Conservation (phyloP, 2,329 filamentous ascomycete species). For the Penicillium sp. region DNA sequence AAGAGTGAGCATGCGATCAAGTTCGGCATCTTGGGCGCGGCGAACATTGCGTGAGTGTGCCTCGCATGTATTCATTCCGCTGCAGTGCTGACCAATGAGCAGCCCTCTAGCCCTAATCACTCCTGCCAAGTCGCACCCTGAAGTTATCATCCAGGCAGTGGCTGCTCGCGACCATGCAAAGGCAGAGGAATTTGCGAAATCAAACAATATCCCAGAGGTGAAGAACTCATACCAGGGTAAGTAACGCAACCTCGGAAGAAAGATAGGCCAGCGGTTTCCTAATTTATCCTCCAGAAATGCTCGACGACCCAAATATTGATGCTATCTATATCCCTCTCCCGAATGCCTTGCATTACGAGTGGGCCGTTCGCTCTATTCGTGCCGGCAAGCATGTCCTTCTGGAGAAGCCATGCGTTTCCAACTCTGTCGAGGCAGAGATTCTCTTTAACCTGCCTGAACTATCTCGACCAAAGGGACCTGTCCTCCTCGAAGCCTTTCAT, state of each 20-base stretch:
- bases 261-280: constrained; percentile 8
- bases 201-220: constrained; percentile 50
- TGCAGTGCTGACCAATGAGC: neutral
- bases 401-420: constrained; percentile 49
- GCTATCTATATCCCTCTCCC: constrained; percentile 49
- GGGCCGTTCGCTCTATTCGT: constrained; percentile 46
- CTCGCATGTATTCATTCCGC: neutral
- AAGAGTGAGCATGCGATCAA: constrained; percentile 4
- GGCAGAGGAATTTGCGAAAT: constrained; percentile 50
- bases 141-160: constrained; percentile 51
- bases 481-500: constrained; percentile 52
- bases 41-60: constrained; percentile 7
- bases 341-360: constrained; percentile 37
- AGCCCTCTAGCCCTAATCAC: constrained; percentile 29
- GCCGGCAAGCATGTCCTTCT: constrained; percentile 51
- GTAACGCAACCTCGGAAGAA: constrained; percentile 28
- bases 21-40: constrained; percentile 7
- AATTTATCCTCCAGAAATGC: constrained; percentile 5
- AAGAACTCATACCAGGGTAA: constrained; percentile 48
- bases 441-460: constrained; percentile 38
- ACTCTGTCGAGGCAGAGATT: constrained; percentile 39
- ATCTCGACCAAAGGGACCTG: constrained; percentile 30
- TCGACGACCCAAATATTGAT: constrained; percentile 31
- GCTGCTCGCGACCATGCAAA: constrained; percentile 48
- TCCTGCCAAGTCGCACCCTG: constrained; percentile 52